Base-by-base conservation (phyloP, 2,329 filamentous ascomycete species). In the Alternaria hordeiaustralica region DNA sequence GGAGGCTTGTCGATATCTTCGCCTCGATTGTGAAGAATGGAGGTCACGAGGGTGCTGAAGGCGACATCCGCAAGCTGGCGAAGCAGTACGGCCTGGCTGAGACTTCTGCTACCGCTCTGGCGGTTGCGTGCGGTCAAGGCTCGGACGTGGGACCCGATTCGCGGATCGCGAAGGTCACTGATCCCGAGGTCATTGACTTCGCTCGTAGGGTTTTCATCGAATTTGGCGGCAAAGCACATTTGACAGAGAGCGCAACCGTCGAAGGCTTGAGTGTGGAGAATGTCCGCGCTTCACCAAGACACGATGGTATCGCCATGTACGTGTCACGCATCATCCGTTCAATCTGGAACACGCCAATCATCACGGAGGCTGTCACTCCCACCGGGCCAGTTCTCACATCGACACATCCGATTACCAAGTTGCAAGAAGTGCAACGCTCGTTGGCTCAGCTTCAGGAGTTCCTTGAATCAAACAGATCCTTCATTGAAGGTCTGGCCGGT, bases 41-140 rank as follows among this genome's bases (percentile, higher is more conserved):
- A 4, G 91, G 75, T n/a, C 90, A 92, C 7, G 93, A 97, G 67
- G 92, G 92, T 4, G 82, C 96, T 10, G 94, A 97, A 71, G 88
- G 86, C 18, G 92, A 97, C 71, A 87, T 96, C 21, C 92, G 92
- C 58, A 92, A 89, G 64, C 95, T 99, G 72, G 92, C 96, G 64
- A 88, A 90, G 61, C 87, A 90, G 10, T 99, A 98, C 77, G 96
- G 96, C 12, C 89, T 94, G 11, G 90, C 91, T 4, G 96, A 99
- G 79, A 96, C 92, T 0, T 90, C 96, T 58, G 93, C 96, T 0
- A 94, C 95, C 44, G 94, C 96, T 25, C 84, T 99, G 55, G 96
- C 96, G 11, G 96, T 99, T 28, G 94, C 96, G 41, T 99, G 96
- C 78, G 94, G 95, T 5, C 94, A 98, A 77, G 95, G 94, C 10